Conservation (phyloP, 108 stramenopile species). For the Cyclotella baltica region DNA sequence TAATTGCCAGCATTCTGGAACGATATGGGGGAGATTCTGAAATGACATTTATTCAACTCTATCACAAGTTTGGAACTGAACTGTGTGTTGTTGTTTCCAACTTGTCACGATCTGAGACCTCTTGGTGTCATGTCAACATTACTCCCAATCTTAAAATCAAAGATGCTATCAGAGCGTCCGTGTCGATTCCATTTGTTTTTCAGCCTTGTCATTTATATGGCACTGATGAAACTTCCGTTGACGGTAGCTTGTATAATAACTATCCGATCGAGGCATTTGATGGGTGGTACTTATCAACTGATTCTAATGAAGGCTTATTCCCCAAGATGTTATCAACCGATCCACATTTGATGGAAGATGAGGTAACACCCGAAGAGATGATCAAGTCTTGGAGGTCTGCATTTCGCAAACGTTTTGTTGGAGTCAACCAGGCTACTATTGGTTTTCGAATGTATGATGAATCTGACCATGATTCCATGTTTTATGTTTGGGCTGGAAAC, state of each 20-base stretch:
- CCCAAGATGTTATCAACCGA: background rate
- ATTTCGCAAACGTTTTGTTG: background rate
- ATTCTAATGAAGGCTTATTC: background rate
- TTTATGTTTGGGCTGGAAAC: background rate
- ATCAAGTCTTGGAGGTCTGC: background rate
- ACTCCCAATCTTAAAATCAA: background rate
- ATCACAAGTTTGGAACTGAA: conserved; percentile 2
- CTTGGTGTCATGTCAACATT: background rate
- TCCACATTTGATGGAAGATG: background rate
- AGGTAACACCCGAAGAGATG: background rate
- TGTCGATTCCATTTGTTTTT: conserved; percentile 1
- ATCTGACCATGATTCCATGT: background rate
- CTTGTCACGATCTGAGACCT: background rate
- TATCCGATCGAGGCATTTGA: background rate
- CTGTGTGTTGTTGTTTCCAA: background rate
- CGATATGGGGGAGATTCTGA: background rate
- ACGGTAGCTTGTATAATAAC: background rate
- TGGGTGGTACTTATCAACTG: background rate
- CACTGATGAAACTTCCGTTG: background rate
- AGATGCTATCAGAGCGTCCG: background rate
- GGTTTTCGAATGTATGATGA: background rate
- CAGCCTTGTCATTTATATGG: background rate
- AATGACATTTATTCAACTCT: background rate
- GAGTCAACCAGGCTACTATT: background rate
- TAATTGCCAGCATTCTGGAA: background rate